A percentile compares a stretch with the other conserved stretches of the same genome.
Evolutionary conservation across 495 filamentous ascomycete species (phyloP).

Genomic region (Daldinia loculata): DNA sequence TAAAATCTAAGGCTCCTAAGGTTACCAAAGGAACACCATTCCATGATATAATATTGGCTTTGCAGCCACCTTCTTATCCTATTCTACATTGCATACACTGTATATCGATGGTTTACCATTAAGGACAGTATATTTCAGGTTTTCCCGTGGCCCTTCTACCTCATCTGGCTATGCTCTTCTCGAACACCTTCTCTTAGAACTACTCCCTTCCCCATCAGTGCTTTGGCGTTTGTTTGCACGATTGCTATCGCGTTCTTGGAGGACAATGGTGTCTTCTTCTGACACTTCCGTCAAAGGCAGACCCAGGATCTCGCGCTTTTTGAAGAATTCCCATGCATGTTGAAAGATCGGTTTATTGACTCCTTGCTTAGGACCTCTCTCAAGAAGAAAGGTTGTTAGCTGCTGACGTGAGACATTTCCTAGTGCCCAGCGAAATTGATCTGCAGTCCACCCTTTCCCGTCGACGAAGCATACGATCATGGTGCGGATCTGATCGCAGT

Average conservation of each 20-base stretch:
- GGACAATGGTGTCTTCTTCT: not conserved
- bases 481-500: not conserved
- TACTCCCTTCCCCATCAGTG: not conserved
- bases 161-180: not conserved
- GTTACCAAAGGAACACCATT: not conserved
- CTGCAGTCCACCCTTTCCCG: not conserved
- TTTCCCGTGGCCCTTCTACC: not conserved
- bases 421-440: not conserved
- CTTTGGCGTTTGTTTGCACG: not conserved
- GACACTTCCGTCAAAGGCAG: not conserved
- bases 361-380: not conserved
- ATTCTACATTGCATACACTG: not conserved
- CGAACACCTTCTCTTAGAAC: not conserved
- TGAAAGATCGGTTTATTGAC: not conserved
- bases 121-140: not conserved
- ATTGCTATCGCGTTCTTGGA: not conserved
- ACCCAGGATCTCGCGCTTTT: not conserved
- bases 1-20: too few relatives aligned
- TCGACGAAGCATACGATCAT: not conserved
- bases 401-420: not conserved
- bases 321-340: not conserved
- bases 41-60: not conserved
- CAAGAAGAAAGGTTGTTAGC: not conserved
- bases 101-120: not conserved
- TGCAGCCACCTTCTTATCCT: not conserved